Evolutionary conservation across 1,284 basidiomycete genomes (phyloP), one percentile per base, ranked within the genome.

Genomic region (Ceratobasidium sp.): DNA sequence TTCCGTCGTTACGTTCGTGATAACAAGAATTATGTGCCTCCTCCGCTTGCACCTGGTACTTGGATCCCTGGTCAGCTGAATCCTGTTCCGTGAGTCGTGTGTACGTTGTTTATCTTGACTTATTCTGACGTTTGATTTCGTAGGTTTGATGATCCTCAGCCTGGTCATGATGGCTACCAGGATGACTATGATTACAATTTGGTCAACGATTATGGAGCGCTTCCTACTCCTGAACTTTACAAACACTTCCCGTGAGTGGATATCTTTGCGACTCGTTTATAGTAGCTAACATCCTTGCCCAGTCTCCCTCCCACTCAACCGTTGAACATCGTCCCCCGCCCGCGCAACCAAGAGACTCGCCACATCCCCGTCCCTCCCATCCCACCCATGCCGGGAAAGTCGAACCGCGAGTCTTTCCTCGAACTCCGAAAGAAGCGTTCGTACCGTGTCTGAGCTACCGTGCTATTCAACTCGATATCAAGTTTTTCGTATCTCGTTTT

Each of bases 51-150:
- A 9, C 69, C 69, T 19, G 69, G 69, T 17, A 71, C 69, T 25
- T 71, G 69, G 69, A 59, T 71, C 7, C 69, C 69, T 59, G 69
- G 69, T 17, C 69, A 71, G 43, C 34, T 71, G 37, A 71, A 71
- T 32, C 22, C 43, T 11, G 69, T 61, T 15, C 25, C 29, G 68
- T 70, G 43, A 43, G 68, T 46, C 15, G 3, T 8, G 22, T 70
- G 11, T n/a, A n/a, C 11, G 56, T 25, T 5, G 37, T 57, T 7
- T 29, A 22, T 17, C n/a, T 32, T 2, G 15, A 19, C 40, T n/a
- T 2, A 32, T n/a, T 54, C 6, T n/a, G 13, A 54, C n/a, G 17
- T n/a, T 61, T 51, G 46, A 29, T 22, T 52, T 54, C 9, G 22
- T 22, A 62, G 59, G 17, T 6, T 62, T 37, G 37, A 57, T 37